Conservation (phyloP, 331 rosid species). For the Rhamnella rubrinervis region DNA sequence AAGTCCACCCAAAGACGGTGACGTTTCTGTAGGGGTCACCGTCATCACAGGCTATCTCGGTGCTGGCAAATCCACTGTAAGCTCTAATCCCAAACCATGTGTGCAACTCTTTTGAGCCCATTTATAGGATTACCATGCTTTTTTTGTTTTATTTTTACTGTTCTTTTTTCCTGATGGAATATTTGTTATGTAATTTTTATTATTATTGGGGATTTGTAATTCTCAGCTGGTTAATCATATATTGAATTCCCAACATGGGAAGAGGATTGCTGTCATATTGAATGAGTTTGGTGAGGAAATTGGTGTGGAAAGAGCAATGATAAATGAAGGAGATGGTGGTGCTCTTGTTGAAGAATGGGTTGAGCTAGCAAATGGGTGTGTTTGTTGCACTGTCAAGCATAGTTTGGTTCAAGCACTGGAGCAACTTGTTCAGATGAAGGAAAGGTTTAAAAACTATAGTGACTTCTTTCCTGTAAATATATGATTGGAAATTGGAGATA, state of each 20-base stretch:
- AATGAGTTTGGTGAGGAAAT: conserved; percentile 97
- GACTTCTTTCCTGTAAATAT: background rate
- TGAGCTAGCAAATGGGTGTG: conserved; percentile 89
- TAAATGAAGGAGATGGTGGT: conserved; percentile 89
- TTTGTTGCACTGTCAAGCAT: conserved; percentile 90
- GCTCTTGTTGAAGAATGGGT: conserved; percentile 97
- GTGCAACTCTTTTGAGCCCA: background rate
- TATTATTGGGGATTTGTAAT: background rate
- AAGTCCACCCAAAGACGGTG: conserved; percentile 8
- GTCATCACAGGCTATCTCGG: conserved; percentile 96
- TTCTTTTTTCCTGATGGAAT: background rate
- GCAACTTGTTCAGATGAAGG: conserved; percentile 87
- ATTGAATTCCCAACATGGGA: conserved; percentile 76
- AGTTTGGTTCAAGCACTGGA: conserved; percentile 94
- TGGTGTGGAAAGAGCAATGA: conserved; percentile 97
- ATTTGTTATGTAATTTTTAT: background rate
- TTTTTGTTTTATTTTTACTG: conserved; percentile 2
- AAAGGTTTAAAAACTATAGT: conserved; percentile 41
- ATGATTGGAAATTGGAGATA: too few species aligned
- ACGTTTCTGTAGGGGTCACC: conserved; percentile 71
- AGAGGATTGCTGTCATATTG: conserved; percentile 90
- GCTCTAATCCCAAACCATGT: background rate
- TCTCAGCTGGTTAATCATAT: conserved; percentile 79
- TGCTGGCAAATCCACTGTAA: conserved; percentile 94
- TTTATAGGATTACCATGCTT: background rate